Evolutionary conservation across 163 green algal genomes (phyloP).

Genomic region (Volvox carteri): DNA sequence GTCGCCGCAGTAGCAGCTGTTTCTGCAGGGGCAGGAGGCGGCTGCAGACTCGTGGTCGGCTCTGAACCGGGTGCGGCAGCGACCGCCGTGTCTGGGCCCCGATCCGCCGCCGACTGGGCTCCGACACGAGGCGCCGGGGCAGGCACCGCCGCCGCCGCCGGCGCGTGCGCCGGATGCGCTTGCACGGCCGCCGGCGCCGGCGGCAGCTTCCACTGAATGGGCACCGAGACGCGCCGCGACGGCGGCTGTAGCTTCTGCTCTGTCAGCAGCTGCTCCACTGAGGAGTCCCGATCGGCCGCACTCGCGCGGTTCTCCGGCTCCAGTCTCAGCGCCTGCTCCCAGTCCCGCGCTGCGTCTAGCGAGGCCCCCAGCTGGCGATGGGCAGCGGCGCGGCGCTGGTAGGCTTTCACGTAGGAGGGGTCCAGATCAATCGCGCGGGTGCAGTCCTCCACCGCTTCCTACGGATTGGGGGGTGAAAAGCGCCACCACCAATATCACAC

Average conservation of each 20-base stretch:
- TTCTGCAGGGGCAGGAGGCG: background rate
- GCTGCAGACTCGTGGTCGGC: background rate
- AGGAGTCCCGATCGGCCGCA: conserved; percentile 65
- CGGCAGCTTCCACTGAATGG: background rate
- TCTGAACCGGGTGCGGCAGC: background rate
- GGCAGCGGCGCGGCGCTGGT: conserved; percentile 80
- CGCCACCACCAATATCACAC: background rate
- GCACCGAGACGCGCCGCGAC: conserved; percentile 10
- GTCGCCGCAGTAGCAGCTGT: background rate
- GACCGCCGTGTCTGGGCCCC: no score
- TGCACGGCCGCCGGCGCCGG: background rate
- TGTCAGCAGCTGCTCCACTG: conserved; percentile 38
- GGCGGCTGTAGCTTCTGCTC: conserved; percentile 57
- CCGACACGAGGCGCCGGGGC: background rate
- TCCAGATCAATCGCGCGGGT: conserved; percentile 78
- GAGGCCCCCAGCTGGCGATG: conserved; percentile 66
- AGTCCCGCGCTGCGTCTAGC: conserved; percentile 78
- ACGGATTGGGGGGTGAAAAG: no score
- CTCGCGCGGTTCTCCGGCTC: conserved; percentile 77
- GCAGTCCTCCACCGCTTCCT: conserved; percentile 81
- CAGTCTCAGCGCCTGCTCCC: conserved; percentile 80
- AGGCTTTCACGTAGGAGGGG: conserved; percentile 83
- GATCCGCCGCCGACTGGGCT: no score
- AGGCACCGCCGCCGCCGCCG: background rate
- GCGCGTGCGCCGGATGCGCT: background rate